Base-by-base conservation (phyloP, 2,329 filamentous ascomycete genomes). In the Aspergillus sclerotialis region DNA sequence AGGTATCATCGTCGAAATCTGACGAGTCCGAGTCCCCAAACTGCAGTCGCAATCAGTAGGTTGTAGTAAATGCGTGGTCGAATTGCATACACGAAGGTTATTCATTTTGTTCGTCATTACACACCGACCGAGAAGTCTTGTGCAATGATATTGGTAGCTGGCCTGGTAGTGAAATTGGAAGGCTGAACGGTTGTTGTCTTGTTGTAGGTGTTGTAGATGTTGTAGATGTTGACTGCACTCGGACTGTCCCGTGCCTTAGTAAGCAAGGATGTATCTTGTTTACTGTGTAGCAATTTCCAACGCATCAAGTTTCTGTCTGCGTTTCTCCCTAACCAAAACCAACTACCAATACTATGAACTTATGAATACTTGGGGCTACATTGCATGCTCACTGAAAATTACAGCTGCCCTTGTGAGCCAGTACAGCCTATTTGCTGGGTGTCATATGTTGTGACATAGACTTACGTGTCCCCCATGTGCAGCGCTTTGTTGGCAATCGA, bases 1-100 rank as follows among this genome's bases (percentile, higher is more conserved):
- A 65, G 35, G 64, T 61, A 49, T 77, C 72, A 49, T 82, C 78
- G 50, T 84, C 77, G 50, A 78, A 48, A 39, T 65, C 63, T 31
- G 64, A 64, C 30, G 69, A 69, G 35, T 69, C 65, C 32, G 63
- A 64, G 48, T 64, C 59, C 42, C 56, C 58, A 43, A 67, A 65
- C 64, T 68, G 43, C 32, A 40, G 14, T 7, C 36, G 19, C 24
- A 27, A 23, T 32, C 25, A 31, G 27, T 41, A 31, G 36, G 25
- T 38, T 24, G 21, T 16, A n/a, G 27, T 24, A 33, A 32, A 21
- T 13, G n/a, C n/a, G 4, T 17, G 7, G 26, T 15, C 28, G 23
- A 12, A 5, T 15, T 33, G 35, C 49, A 40, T 58, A 62, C 59
- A 43, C 55, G 48, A 34, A 60, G 56, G 30, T 42, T 48, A 43